Evolutionary conservation across 73 alveolate genomes (phyloP).

Genomic region (Tetrahymena elliotti): DNA sequence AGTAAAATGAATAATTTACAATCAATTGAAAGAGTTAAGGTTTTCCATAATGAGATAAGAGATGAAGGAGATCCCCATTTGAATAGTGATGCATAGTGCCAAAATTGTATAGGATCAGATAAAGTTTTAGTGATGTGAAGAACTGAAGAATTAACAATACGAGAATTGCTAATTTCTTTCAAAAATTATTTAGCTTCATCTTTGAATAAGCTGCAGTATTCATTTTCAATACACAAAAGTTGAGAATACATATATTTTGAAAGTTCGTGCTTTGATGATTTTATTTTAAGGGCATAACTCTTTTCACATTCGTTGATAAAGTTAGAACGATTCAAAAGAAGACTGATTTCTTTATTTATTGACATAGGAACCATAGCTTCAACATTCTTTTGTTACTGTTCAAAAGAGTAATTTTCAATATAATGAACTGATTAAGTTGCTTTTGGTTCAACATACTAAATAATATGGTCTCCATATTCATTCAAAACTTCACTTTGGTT

Average conservation of each 20-base stretch:
- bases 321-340: background rate
- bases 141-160: background rate
- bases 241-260: background rate
- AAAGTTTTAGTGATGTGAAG: background rate
- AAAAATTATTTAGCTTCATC: background rate
- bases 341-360: background rate
- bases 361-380: background rate
- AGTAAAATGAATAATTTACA: background rate
- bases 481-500: background rate
- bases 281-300: background rate
- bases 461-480: background rate
- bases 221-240: background rate
- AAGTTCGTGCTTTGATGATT: background rate
- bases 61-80: conserved; percentile 1
- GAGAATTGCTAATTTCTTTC: background rate
- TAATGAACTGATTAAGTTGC: background rate
- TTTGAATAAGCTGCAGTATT: background rate
- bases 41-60: background rate
- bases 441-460: background rate
- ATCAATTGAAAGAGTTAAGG: background rate
- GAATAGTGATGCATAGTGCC: background rate
- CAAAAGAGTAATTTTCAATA: background rate
- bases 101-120: background rate
- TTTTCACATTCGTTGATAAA: background rate
- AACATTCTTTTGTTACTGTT: background rate